These are phyloP conservation scores for Clonostachys byssicola DNA, from an alignment of 2,329 filamentous ascomycete genomes.

Conservation along the genomic window DNA sequence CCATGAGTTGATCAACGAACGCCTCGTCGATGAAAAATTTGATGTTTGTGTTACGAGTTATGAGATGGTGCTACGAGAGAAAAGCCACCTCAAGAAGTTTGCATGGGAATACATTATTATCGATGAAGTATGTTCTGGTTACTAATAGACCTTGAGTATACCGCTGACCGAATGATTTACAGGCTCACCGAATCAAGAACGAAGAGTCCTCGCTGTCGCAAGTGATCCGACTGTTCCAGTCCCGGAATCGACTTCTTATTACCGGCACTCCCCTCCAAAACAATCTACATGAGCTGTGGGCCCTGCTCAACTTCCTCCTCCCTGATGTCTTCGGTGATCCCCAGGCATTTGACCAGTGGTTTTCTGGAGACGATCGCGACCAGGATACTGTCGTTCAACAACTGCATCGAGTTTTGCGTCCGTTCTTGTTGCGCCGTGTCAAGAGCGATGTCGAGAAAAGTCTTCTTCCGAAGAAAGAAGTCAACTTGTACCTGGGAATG, in stretches of 20 bases:
- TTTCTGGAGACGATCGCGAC: conserved; percentile 83
- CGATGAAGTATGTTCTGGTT: conserved; percentile 54
- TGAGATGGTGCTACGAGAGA: conserved; percentile 97
- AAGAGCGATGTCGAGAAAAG: conserved; percentile 99
- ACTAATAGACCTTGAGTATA: too few relatives aligned
- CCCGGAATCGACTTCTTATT: conserved; percentile 89
- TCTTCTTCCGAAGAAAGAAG: conserved; percentile 91
- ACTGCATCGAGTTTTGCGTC: conserved; percentile 85
- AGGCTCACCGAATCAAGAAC: conserved; percentile 96
- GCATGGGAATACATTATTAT: conserved; percentile 99
- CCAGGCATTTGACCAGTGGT: conserved; percentile 97
- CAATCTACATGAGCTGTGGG: conserved; percentile 97
- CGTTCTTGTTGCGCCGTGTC: conserved; percentile 91
- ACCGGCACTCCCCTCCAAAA: conserved; percentile 97
- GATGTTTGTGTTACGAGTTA: conserved; percentile 98
- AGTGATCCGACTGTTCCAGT: conserved; percentile 94
- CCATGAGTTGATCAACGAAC: conserved; percentile 80
- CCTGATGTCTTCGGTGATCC: conserved; percentile 97
- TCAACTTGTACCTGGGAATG: conserved; percentile 97
- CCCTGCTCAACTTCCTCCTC: conserved; percentile 93
- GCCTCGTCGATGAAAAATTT: conserved; percentile 90
- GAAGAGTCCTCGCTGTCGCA: conserved; percentile 96
- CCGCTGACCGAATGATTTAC: not conserved
- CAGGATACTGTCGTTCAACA: conserved; percentile 96
- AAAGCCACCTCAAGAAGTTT: conserved; percentile 92